Evolutionary conservation across 257 asterid genomes (phyloP).

Genomic region (Salvia splendens): DNA sequence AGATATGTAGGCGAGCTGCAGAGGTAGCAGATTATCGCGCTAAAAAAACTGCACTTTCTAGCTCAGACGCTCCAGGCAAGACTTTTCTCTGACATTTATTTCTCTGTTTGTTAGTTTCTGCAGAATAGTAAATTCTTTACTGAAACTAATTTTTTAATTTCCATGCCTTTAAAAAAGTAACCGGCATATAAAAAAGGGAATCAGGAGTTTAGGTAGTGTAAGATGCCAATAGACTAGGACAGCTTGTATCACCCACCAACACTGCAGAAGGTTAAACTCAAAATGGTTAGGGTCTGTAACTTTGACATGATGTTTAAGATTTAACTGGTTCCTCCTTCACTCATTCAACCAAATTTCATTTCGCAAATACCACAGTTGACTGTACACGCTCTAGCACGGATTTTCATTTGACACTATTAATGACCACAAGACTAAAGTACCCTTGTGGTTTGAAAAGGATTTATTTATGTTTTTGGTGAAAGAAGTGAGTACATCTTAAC

Average conservation of each 20-base stretch:
- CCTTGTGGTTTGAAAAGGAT: too few relatives aligned
- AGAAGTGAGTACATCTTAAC: slow-evolving; percentile 7
- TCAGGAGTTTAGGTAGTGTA: background rate
- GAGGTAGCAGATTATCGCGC: slow-evolving; percentile 81
- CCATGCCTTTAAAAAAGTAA: slow-evolving; percentile 11
- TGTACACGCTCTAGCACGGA: background rate
- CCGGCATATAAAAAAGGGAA: slow-evolving; percentile 25
- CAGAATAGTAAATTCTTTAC: background rate
- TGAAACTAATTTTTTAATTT: background rate
- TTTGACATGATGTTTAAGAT: background rate
- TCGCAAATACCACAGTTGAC: background rate
- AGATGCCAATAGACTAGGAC: too few relatives aligned
- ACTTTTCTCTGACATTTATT: slow-evolving; percentile 4
- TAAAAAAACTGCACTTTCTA: slow-evolving; percentile 46
- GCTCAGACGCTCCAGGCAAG: slow-evolving; percentile 53
- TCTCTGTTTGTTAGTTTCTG: background rate
- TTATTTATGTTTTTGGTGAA: background rate
- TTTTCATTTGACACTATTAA: background rate
- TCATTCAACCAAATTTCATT: background rate
- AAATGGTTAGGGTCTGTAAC: background rate
- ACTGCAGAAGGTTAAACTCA: too few relatives aligned
- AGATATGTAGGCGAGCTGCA: slow-evolving; percentile 96
- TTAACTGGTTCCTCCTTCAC: background rate
- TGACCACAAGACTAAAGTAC: background rate
- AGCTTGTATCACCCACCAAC: too few relatives aligned